These are phyloP conservation scores for Euphorbia peplus DNA, from an alignment of 345 rosid species.

Conservation along the genomic window DNA sequence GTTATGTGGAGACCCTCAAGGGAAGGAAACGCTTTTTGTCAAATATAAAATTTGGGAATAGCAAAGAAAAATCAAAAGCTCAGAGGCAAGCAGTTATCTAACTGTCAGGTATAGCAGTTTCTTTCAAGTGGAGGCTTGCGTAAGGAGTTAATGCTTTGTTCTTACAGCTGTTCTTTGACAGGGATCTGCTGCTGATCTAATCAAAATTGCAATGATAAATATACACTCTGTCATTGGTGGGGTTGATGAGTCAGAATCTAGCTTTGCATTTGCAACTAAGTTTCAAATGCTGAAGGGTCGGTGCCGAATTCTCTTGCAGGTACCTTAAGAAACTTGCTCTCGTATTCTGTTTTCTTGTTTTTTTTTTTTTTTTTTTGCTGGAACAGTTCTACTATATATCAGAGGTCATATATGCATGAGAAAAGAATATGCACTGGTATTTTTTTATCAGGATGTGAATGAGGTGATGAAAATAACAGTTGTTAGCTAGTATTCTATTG, in stretches of 20 bases:
- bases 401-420: neutral
- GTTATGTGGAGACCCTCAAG: slow-evolving; percentile 81
- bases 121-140: slow-evolving; percentile 4
- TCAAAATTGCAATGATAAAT: slow-evolving; percentile 90
- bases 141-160: neutral
- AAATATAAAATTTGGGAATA: slow-evolving; percentile 80
- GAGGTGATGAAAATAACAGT: slow-evolving; percentile 2
- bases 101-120: slow-evolving; percentile 68
- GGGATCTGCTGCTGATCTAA: slow-evolving; percentile 98
- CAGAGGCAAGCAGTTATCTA: slow-evolving; percentile 97
- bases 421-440: too few relatives aligned
- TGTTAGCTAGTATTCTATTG: neutral
- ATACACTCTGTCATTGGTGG: slow-evolving; percentile 58
- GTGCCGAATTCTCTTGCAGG: slow-evolving; percentile 90
- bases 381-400: neutral
- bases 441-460: too few relatives aligned
- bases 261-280: slow-evolving; percentile 37
- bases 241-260: slow-evolving; percentile 34
- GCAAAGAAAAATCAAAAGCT: slow-evolving; percentile 79
- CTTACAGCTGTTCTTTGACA: slow-evolving; percentile 32
- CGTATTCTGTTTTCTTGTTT: slow-evolving; percentile 1
- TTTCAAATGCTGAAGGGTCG: slow-evolving; percentile 67
- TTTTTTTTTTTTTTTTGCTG: too few relatives aligned
- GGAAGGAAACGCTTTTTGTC: slow-evolving; percentile 96
- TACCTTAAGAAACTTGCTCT: slow-evolving; percentile 21